Evolutionary conservation across 1,139 yeast species (phyloP).

Genomic region (Petasospora rhodanensis): DNA sequence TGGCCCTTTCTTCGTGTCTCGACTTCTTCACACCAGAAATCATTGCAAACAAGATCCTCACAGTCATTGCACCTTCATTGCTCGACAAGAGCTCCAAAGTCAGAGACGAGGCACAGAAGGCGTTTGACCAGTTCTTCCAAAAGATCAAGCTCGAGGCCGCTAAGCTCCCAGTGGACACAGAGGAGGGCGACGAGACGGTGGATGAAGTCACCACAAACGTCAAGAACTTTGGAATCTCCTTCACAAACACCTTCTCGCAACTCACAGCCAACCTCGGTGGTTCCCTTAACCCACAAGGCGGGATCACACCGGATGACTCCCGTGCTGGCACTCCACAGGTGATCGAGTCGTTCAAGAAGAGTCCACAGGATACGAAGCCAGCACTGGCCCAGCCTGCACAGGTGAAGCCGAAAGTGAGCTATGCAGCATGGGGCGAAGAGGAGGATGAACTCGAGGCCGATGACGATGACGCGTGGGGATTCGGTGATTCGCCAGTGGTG

Average conservation of each 20-base stretch:
- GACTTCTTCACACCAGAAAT: conserved; percentile 70
- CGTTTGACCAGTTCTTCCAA: conserved; percentile 60
- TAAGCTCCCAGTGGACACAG: conserved; percentile 45
- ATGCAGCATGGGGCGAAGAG: conserved; percentile 17
- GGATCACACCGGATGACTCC: conserved; percentile 14
- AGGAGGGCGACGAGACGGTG: conserved; percentile 27
- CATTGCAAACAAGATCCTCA: conserved; percentile 76
- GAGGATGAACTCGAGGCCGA: conserved; percentile 9
- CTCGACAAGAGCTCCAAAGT: conserved; percentile 72
- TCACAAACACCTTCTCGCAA: conserved; percentile 17
- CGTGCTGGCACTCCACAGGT: conserved; percentile 20
- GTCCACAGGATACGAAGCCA: too few species aligned
- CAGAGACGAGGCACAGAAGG: conserved; percentile 62
- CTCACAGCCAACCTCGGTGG: conserved; percentile 21
- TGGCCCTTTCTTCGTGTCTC: conserved; percentile 64
- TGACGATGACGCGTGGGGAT: conserved; percentile 18
- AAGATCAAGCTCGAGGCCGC: conserved; percentile 63
- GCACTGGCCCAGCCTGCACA: background rate
- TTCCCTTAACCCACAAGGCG: conserved; percentile 18
- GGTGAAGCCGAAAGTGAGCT: conserved; percentile 6
- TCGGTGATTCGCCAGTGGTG: conserved; percentile 5
- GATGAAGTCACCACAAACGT: conserved; percentile 26
- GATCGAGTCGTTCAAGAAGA: conserved; percentile 15
- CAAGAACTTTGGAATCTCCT: conserved; percentile 25
- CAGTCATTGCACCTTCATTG: conserved; percentile 79